A percentile compares a stretch with the other conserved stretches of the same genome.
Conservation (phyloP, 306 rosid genomes). For the Chamaecrista fasciculata region DNA sequence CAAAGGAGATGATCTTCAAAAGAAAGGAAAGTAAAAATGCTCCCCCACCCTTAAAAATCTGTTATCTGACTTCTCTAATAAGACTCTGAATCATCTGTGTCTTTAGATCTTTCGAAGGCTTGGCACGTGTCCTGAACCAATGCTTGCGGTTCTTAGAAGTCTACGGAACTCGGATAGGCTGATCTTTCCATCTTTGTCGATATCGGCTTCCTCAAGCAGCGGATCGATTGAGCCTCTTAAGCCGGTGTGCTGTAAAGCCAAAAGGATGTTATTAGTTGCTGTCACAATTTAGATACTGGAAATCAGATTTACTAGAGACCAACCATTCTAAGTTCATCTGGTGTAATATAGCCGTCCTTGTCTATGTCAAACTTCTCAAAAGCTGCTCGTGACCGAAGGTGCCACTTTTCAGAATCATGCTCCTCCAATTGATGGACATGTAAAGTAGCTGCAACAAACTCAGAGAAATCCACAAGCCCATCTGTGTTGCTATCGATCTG, state of each 20-base stretch:
- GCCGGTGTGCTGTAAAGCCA: conserved; percentile 71
- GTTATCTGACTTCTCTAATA: conserved; percentile 22
- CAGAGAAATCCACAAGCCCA: conserved; percentile 91
- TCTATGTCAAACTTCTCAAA: conserved; percentile 90
- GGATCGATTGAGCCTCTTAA: conserved; percentile 80
- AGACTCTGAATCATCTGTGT: conserved; percentile 21
- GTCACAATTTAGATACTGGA: not conserved
- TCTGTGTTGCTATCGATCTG: conserved; percentile 97
- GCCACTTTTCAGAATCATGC: conserved; percentile 91
- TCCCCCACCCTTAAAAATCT: conserved; percentile 35
- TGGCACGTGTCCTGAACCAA: conserved; percentile 49
- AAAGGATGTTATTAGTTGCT: conserved; percentile 24
- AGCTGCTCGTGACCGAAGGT: conserved; percentile 74
- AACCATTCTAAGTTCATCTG: conserved; percentile 95
- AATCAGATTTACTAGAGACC: conserved; percentile 19
- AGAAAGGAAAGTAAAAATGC: conserved; percentile 6
- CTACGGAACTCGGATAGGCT: conserved; percentile 84
- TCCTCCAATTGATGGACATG: conserved; percentile 96
- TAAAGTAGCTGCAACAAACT: conserved; percentile 90
- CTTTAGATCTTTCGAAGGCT: conserved; percentile 57
- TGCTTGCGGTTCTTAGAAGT: conserved; percentile 92
- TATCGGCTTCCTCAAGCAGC: conserved; percentile 90
- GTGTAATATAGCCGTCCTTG: conserved; percentile 83
- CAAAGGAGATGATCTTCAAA: conserved; percentile 22
- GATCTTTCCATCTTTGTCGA: conserved; percentile 89